Evolutionary conservation across 2,329 filamentous ascomycete genomes (phyloP).

Genomic region (Xylaria arbuscula): DNA sequence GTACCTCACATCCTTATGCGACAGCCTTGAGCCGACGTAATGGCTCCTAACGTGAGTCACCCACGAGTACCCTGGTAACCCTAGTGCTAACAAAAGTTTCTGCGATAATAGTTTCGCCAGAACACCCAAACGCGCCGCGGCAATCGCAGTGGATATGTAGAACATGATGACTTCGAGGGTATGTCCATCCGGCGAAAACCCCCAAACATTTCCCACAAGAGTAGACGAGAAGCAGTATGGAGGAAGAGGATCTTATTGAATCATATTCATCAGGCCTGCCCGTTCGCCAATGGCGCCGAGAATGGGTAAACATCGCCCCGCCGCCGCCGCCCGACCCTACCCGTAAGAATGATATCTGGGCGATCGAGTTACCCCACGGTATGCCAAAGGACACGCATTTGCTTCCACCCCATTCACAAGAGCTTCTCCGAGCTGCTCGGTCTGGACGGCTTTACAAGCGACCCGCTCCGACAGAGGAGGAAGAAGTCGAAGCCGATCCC

Average conservation of each 20-base stretch:
- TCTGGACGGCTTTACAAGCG: constrained; percentile 82
- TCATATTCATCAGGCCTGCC: constrained; percentile 71
- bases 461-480: constrained; percentile 70
- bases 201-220: background rate
- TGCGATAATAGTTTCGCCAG: constrained; percentile 45
- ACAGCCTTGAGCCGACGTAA: constrained; percentile 18
- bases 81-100: constrained; percentile 18
- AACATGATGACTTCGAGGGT: constrained; percentile 73
- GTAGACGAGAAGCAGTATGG: background rate
- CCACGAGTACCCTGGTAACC: background rate
- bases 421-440: constrained; percentile 82
- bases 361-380: constrained; percentile 76
- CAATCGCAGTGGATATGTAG: constrained; percentile 65
- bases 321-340: constrained; percentile 71
- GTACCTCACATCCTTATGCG: background rate
- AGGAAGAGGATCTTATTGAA: constrained; percentile 1
- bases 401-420: constrained; percentile 81
- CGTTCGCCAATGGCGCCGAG: constrained; percentile 88
- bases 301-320: constrained; percentile 74
- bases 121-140: constrained; percentile 65
- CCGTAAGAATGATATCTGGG: constrained; percentile 75
- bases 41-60: constrained; percentile 46
- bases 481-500: constrained; percentile 64
- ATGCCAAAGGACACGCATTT: constrained; percentile 90
- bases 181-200: constrained; percentile 30